Conservation (phyloP, 306 rosid genomes). For the Myrica gale region DNA sequence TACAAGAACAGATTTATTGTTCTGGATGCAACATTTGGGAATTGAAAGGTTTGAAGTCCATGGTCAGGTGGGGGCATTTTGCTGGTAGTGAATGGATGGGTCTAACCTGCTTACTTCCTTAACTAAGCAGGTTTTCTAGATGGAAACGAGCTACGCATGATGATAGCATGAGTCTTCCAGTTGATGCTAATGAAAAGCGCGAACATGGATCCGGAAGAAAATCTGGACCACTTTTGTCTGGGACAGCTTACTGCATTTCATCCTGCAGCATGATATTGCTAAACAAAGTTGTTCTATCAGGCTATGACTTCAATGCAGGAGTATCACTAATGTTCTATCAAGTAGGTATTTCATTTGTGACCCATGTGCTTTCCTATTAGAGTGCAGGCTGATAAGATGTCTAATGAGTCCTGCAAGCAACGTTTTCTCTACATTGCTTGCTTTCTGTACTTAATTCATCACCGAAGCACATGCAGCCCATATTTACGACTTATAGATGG, state of each 20-base stretch:
- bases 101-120: constrained; percentile 16
- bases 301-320: constrained; percentile 81
- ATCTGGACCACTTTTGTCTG: constrained; percentile 70
- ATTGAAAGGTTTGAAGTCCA: constrained; percentile 5
- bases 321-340: constrained; percentile 89
- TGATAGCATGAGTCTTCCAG: constrained; percentile 28
- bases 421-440: neutral
- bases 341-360: constrained; percentile 32
- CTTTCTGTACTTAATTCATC: neutral
- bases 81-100: constrained; percentile 16
- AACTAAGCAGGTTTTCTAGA: constrained; percentile 51
- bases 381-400: neutral
- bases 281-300: constrained; percentile 73
- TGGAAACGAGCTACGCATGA: constrained; percentile 41
- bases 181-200: constrained; percentile 50
- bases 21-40: neutral
- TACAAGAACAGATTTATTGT: neutral
- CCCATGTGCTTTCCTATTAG: neutral
- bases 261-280: constrained; percentile 91
- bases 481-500: neutral
- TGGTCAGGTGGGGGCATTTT: constrained; percentile 19
- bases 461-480: neutral
- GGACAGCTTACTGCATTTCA: constrained; percentile 82
- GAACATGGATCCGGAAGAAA: constrained; percentile 53
- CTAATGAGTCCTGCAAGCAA: neutral